Base-by-base conservation (phyloP, 129 eudicot species). In the Kitagawia praeruptora region DNA sequence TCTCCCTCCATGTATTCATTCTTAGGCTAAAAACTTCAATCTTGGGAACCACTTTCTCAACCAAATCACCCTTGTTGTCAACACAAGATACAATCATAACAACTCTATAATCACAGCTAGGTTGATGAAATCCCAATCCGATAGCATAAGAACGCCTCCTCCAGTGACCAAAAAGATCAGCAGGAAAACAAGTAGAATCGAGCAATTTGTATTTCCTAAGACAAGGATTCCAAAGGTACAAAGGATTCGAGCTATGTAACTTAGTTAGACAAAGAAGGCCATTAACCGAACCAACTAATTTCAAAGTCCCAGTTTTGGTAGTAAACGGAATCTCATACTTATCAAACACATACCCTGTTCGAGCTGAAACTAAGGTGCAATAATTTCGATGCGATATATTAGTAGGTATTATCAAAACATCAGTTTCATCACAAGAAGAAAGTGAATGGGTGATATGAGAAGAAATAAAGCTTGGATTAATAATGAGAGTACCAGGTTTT, bases 401-500 rank as follows among this genome's bases (percentile, higher is more conserved):
- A 31, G 34, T 31, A 31, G 34, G 34, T 31, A 31, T 31, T 31
- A 31, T 31, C 34, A 61, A 61, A n/a, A 61, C 69, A 61, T 37
- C 69, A 61, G 8, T n/a, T 10, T 25, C 12, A 69, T 69, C 41
- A 70, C 25, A 37, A 70, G 4, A 18, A 1, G 75, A 34, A 19
- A 70, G 15, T 37, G 75, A 79, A 61, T 10, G 69, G 69, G 15
- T 49, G 44, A 61, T 61, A n/a, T 80, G 82, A 6, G 70, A 27
- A 5, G 82, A 7, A 27, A 80, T 27, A 38, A 80, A 80, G 8
- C 12, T 25, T 12, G 48, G 39, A 25, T 48, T 80, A 5, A 61
- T 40, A 64, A 80, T 72, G 4, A 73, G 61, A 13, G 73, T 41
- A 15, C 83, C 83, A 80, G 1, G 73, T 39, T 54, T 80, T 80